These are phyloP conservation scores for Aspergillus panamensis DNA, from an alignment of 495 filamentous ascomycete species.

Conservation along the genomic window DNA sequence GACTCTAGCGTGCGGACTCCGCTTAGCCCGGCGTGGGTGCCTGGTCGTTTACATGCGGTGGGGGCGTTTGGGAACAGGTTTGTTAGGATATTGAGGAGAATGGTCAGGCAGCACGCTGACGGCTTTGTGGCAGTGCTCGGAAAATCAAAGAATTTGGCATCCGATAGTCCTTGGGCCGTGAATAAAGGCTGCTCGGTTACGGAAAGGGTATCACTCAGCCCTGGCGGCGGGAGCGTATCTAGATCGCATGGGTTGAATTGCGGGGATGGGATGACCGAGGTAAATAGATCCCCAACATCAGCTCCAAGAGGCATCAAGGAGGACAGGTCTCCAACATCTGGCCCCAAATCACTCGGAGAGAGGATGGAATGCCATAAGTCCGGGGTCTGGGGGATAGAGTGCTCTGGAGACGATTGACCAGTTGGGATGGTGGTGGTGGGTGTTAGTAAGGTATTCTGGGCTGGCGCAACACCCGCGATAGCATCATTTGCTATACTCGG, in stretches of 20 bases:
- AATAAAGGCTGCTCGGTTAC: constrained; percentile 2
- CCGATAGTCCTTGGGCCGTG: neutral
- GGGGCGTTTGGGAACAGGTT: constrained; percentile 2
- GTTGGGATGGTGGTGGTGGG: neutral
- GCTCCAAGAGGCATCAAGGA: constrained; percentile 1
- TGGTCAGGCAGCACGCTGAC: neutral
- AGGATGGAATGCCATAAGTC: constrained; percentile 6
- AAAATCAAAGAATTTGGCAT: neutral
- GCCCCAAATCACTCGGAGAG: neutral
- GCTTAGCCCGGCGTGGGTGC: neutral
- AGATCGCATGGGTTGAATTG: neutral
- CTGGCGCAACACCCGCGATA: neutral
- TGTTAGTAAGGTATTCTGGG: constrained; percentile 3
- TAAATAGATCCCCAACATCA: constrained; percentile 2
- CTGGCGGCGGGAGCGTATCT: neutral
- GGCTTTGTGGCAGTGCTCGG: neutral
- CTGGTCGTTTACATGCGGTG: neutral
- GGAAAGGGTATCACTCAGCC: neutral
- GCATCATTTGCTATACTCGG: neutral
- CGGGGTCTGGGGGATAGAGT: neutral
- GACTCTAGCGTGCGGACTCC: constrained; percentile 16
- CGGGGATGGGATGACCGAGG: constrained; percentile 2
- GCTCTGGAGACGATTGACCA: neutral
- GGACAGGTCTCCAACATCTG: constrained; percentile 4
- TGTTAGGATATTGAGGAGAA: neutral